phyloP scores from a whole-genome alignment of 1,284 basidiomycete species.

The Rhodofomes roseus region DNA sequence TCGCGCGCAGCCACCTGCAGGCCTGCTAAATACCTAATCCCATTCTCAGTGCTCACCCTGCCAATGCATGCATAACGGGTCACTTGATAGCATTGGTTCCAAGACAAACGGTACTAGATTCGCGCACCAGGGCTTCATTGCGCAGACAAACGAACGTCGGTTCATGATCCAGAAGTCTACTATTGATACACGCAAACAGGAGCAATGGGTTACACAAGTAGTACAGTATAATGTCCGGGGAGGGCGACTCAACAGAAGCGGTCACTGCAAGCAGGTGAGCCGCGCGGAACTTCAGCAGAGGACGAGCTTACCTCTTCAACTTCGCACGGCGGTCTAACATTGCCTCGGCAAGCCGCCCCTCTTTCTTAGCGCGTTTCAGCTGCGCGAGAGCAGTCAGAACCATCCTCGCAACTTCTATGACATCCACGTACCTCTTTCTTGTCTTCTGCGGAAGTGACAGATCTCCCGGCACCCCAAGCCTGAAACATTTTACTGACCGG shows the following conservation, averaged over 20 bases:
- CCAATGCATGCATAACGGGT: too few species aligned
- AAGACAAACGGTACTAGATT: too few species aligned
- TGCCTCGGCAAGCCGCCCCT: conserved; percentile 85
- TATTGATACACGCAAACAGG: too few species aligned
- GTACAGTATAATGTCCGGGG: neutral
- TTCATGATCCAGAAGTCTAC: too few species aligned
- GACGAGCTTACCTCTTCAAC: conserved; percentile 75
- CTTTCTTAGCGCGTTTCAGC: conserved; percentile 83
- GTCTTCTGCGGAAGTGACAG: conserved; percentile 67
- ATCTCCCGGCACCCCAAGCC: conserved; percentile 83
- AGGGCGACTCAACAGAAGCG: conserved; percentile 16
- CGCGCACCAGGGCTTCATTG: too few species aligned
- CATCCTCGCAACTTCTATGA: neutral
- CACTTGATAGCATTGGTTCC: too few species aligned
- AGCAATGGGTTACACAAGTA: too few species aligned
- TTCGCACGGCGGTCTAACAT: conserved; percentile 87
- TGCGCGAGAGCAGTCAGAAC: conserved; percentile 23
- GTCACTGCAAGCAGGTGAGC: conserved; percentile 16
- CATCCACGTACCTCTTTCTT: conserved; percentile 56
- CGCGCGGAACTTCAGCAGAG: neutral
- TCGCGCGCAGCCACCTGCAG: neutral
- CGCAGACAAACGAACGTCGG: too few species aligned
- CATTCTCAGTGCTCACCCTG: neutral
- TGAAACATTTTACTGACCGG: conserved; percentile 69
- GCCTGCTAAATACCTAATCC: too few species aligned